A percentile compares a stretch with the other conserved stretches of the same genome.
Evolutionary conservation across 805 yeast species (phyloP).

Genomic region (Schwanniomyces yamadae): DNA sequence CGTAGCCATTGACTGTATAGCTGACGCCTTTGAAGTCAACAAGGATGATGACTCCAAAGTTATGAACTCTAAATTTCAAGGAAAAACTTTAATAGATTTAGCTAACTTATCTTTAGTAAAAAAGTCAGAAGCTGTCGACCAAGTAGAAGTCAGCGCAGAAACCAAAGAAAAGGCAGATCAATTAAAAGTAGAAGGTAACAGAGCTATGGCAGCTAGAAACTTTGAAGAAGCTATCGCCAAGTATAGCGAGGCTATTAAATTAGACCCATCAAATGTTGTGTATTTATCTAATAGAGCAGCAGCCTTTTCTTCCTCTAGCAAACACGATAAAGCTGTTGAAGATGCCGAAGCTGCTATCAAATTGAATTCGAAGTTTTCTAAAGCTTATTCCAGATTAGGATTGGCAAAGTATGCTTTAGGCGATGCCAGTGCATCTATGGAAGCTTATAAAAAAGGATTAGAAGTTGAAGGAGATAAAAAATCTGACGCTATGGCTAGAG

Average conservation of each 20-base stretch:
- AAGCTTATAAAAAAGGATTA: constrained; percentile 86
- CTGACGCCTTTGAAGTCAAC: constrained; percentile 77
- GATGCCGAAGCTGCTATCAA: constrained; percentile 85
- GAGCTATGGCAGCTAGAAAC: constrained; percentile 76
- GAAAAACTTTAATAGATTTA: constrained; percentile 48
- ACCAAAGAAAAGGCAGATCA: constrained; percentile 74
- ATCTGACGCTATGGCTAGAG: constrained; percentile 87
- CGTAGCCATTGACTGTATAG: constrained; percentile 89
- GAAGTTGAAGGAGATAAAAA: constrained; percentile 83
- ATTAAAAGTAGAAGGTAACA: constrained; percentile 84
- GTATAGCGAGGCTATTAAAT: constrained; percentile 76
- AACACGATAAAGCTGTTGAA: constrained; percentile 72
- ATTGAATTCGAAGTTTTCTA: constrained; percentile 76
- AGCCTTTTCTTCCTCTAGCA: constrained; percentile 76
- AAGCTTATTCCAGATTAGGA: constrained; percentile 94
- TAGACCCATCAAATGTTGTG: constrained; percentile 72
- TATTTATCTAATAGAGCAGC: constrained; percentile 96
- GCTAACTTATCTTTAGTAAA: constrained; percentile 20
- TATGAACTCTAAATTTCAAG: constrained; percentile 42
- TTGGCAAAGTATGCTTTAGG: constrained; percentile 92
- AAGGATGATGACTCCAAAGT: constrained; percentile 44
- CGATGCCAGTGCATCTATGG: constrained; percentile 84
- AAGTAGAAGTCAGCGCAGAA: constrained; percentile 47
- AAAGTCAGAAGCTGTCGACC: constrained; percentile 24
- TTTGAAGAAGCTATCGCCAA: constrained; percentile 69